Evolutionary conservation across 306 rosid genomes (phyloP).

Genomic region (Geum urbanum): DNA sequence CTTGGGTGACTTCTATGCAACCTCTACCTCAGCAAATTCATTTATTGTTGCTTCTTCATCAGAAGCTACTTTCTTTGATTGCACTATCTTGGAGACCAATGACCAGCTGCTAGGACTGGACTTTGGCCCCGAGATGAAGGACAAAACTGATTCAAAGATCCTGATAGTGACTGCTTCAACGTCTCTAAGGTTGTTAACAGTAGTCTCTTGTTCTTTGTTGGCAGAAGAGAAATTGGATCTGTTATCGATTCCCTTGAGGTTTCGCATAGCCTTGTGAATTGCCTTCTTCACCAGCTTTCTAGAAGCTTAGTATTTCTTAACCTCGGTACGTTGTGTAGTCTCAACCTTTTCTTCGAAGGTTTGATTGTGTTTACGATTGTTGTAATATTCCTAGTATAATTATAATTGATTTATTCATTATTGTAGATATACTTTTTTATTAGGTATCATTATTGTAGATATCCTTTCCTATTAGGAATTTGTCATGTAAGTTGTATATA

Average conservation of each 20-base stretch:
- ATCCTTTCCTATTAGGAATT: too few relatives aligned
- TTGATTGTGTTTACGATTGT: too few relatives aligned
- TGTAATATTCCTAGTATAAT: too few relatives aligned
- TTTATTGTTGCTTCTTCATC: not conserved
- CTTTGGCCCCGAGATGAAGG: slow-evolving; percentile 19
- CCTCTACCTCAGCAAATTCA: slow-evolving; percentile 5
- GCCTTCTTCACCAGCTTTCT: not conserved
- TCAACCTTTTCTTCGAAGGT: slow-evolving; percentile 12
- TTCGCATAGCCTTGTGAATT: not conserved
- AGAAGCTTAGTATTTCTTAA: not conserved
- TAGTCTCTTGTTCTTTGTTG: slow-evolving; percentile 4
- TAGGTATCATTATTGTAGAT: too few relatives aligned
- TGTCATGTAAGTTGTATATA: too few relatives aligned
- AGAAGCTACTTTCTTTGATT: not conserved
- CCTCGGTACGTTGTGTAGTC: not conserved
- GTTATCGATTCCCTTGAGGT: not conserved
- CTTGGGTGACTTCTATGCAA: not conserved
- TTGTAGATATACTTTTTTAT: too few relatives aligned
- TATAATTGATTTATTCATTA: too few relatives aligned
- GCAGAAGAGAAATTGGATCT: not conserved
- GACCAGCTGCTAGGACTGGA: slow-evolving; percentile 17
- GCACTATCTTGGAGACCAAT: slow-evolving; percentile 13
- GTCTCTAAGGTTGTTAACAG: not conserved
- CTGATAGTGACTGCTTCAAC: slow-evolving; percentile 17
- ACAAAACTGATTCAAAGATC: slow-evolving; percentile 27